Evolutionary conservation across 2,329 filamentous ascomycete species (phyloP).

Genomic region (Fusarium neocosmosporiellum): DNA sequence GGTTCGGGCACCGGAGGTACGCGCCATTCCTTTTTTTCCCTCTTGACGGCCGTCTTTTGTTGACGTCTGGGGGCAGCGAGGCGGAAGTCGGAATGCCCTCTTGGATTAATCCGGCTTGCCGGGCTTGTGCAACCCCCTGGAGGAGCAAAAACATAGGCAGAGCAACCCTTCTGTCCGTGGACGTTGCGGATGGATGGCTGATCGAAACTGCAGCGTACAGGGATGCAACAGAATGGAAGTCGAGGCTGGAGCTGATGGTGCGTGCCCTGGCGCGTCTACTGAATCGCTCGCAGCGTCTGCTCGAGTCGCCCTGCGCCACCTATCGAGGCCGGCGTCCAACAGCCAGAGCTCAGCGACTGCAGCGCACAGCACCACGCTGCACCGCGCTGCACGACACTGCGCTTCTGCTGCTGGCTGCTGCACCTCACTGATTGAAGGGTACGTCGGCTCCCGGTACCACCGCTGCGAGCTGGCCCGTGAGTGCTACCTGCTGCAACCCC

Average conservation of each 20-base stretch:
- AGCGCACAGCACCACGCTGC: neutral
- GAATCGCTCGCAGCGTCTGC: slow-evolving; percentile 20
- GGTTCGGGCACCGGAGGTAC: slow-evolving; percentile 8
- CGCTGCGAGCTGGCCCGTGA: slow-evolving; percentile 21
- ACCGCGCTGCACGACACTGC: neutral
- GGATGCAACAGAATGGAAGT: slow-evolving; percentile 13
- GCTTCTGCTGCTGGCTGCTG: slow-evolving; percentile 3
- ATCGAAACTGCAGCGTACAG: slow-evolving; percentile 14
- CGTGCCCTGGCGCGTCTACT: slow-evolving; percentile 11
- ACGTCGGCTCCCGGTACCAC: slow-evolving; percentile 42
- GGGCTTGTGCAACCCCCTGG: slow-evolving; percentile 1
- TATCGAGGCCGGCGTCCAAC: slow-evolving; percentile 2
- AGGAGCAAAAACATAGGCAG: slow-evolving; percentile 10
- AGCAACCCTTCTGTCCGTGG: slow-evolving; percentile 19
- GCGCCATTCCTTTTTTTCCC: neutral
- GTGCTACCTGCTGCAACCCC: slow-evolving; percentile 20
- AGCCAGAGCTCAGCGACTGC: neutral
- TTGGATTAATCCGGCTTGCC: slow-evolving; percentile 2
- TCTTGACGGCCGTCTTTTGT: neutral
- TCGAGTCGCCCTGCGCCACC: slow-evolving; percentile 7
- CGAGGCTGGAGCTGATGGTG: slow-evolving; percentile 28
- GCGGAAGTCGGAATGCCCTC: slow-evolving; percentile 15
- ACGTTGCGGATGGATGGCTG: slow-evolving; percentile 12
- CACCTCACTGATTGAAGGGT: slow-evolving; percentile 22
- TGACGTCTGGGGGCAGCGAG: slow-evolving; percentile 13